Conservation (phyloP, 1,284 basidiomycete species). For the Fomitiporia mediterranea region DNA sequence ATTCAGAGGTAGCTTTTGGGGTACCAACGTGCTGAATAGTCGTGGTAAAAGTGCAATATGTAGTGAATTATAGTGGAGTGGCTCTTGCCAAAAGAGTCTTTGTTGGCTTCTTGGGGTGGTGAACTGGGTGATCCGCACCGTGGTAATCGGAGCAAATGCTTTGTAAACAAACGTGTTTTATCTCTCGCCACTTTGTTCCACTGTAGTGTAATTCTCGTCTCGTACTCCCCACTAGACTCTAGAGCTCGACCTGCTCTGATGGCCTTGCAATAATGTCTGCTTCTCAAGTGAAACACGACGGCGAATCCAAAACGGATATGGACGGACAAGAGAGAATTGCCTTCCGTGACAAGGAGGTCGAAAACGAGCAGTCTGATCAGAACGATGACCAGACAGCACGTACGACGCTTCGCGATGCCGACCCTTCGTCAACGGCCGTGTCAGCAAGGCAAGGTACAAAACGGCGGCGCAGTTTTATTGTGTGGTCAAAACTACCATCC, state of each 20-base stretch:
- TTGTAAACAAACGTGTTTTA: too few relatives aligned
- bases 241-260: background rate
- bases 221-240: background rate
- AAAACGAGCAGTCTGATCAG: background rate
- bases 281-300: background rate
- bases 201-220: background rate
- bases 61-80: too few relatives aligned
- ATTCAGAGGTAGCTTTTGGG: too few relatives aligned
- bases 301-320: background rate
- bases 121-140: background rate
- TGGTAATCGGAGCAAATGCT: background rate
- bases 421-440: slow-evolving; percentile 17
- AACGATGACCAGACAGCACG: background rate
- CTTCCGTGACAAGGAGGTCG: background rate
- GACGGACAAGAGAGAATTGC: background rate
- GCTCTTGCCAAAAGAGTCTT: too few relatives aligned
- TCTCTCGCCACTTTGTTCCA: too few relatives aligned
- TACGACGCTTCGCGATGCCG: slow-evolving; percentile 1
- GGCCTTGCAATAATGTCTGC: background rate
- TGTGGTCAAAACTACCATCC: slow-evolving; percentile 20
- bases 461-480: slow-evolving; percentile 5
- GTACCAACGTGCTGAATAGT: too few relatives aligned
- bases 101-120: too few relatives aligned
- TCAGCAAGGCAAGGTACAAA: slow-evolving; percentile 24
- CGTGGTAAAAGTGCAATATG: too few relatives aligned